These are phyloP conservation scores for Corallochytrium limacisporum DNA, from an alignment of 78 protist genomes.

Conservation along the genomic window DNA sequence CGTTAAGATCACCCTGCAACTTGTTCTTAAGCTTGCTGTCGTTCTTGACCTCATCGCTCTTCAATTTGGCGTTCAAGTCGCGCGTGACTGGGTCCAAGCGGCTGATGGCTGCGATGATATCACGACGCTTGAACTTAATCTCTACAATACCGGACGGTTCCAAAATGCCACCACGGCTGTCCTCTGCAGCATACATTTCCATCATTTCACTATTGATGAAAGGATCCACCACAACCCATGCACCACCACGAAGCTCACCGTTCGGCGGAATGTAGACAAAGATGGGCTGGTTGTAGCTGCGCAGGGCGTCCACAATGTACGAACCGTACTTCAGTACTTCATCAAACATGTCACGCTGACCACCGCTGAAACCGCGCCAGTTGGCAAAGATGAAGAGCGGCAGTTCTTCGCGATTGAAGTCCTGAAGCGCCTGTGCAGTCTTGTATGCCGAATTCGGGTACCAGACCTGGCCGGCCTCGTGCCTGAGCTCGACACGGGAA, in stretches of 20 bases:
- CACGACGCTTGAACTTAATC: constrained; percentile 43
- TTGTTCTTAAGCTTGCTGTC: background rate
- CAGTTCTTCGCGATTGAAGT: constrained; percentile 70
- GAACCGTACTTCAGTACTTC: constrained; percentile 94
- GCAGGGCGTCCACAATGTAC: constrained; percentile 81
- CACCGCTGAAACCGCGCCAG: constrained; percentile 95
- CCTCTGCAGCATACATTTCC: constrained; percentile 81
- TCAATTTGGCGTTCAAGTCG: background rate
- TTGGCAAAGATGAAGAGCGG: constrained; percentile 88
- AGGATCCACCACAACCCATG: constrained; percentile 95
- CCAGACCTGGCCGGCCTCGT: constrained; percentile 75
- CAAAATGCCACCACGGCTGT: constrained; percentile 82
- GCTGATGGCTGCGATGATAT: background rate
- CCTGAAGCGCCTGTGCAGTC: constrained; percentile 89
- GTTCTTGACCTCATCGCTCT: background rate
- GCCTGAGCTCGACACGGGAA: constrained; percentile 40
- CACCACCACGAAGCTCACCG: constrained; percentile 89
- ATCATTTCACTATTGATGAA: constrained; percentile 74
- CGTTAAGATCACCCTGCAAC: background rate
- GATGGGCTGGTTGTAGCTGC: constrained; percentile 76
- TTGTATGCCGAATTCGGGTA: constrained; percentile 90
- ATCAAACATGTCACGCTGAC: constrained; percentile 94
- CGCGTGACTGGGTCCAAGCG: background rate
- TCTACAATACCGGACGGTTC: constrained; percentile 85
- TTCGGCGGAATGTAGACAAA: constrained; percentile 84